Evolutionary conservation across 495 filamentous ascomycete species (phyloP), one percentile per base, ranked within the genome.

Genomic region (Hypoxylon lienhwacheense): DNA sequence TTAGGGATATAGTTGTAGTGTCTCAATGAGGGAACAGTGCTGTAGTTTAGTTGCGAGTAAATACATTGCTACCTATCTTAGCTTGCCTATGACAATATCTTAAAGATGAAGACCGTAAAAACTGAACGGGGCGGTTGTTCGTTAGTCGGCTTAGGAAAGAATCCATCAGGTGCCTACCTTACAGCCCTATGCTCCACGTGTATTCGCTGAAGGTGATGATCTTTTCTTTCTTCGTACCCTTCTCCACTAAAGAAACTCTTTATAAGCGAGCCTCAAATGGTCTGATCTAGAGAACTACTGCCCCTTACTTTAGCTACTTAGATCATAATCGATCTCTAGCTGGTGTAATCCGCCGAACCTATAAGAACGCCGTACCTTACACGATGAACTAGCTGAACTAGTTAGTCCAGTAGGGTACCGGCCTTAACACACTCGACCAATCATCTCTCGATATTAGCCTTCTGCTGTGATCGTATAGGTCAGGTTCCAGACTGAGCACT

Each of bases 241-340:
- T 56, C 58, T 26, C 58, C 58, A 61, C 56, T 46, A 56, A 56
- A 61, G 47, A 61, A 36, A 28, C 58, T 61, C 32, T 10, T 22
- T 46, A 12, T 44, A 47, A 52, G 52, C 58, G 58, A 61, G 50
- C 47, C 47, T 39, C 47, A 35, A 36, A 36, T 45, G 33, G 35
- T 36, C 51, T 45, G 45, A 51, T 31, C 28, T 39, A 49, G 33
- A 16, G n/a, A 31, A n/a, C n/a, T n/a, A n/a, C 15, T 10, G 35
- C 19, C 22, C 47, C 36, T 29, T 52, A 43, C 17, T 26, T 42
- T 53, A 53, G 52, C 42, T 43, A 14, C 41, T 32, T 47, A 55
- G 58, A 44, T 25, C 40, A 28, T 14, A 45, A 32, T 45, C 15
- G 41, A 45, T 32, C 41, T 45, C 26, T 19, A 16, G 16, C 11